These are phyloP conservation scores for Aegle marmelos DNA, from an alignment of 345 rosid species.

Conservation along the genomic window DNA sequence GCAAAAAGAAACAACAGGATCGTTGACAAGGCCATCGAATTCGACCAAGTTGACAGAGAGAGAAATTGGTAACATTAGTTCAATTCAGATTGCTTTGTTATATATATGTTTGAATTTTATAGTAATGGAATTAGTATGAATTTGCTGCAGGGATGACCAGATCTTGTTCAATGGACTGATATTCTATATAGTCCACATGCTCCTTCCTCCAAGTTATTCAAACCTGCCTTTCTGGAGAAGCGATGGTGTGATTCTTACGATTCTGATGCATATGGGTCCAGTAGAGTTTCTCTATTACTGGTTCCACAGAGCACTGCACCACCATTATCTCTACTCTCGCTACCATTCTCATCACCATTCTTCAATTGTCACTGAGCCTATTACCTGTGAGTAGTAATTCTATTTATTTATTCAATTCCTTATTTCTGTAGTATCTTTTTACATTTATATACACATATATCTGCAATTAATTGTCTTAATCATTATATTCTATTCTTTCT, in stretches of 20 bases:
- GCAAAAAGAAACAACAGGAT: constrained; percentile 52
- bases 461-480: not conserved
- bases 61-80: constrained; percentile 39
- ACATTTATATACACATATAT: not conserved
- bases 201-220: constrained; percentile 21
- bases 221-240: constrained; percentile 39
- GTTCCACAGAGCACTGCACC: constrained; percentile 56
- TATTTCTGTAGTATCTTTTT: too few species aligned
- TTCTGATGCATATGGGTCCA: constrained; percentile 38
- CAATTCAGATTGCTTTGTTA: too few species aligned
- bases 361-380: constrained; percentile 53
- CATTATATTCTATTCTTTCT: not conserved
- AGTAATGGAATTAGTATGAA: too few species aligned
- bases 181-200: constrained; percentile 15
- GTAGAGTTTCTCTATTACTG: constrained; percentile 59
- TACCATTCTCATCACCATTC: constrained; percentile 67
- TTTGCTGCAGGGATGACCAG: constrained; percentile 37
- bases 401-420: too few species aligned
- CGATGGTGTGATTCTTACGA: constrained; percentile 37
- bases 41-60: constrained; percentile 66
- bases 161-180: constrained; percentile 38
- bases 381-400: constrained; percentile 31
- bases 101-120: not conserved
- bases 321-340: constrained; percentile 52
- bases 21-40: constrained; percentile 56